Base-by-base conservation (phyloP, 1,284 basidiomycete species). In the Boletus austroedulis region DNA sequence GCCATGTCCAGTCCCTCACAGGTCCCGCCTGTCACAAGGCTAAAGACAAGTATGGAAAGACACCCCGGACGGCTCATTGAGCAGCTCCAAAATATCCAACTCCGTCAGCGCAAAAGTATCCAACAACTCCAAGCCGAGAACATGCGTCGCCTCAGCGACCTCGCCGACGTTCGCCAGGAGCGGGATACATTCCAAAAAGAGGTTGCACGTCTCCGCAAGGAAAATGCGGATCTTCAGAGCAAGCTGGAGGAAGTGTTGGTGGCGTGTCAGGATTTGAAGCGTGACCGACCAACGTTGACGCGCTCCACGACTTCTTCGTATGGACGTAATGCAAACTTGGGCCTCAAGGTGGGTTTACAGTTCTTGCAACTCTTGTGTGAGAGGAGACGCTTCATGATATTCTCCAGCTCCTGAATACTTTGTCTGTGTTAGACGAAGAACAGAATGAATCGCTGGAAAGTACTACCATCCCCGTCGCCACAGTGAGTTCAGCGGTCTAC, bases 91-190 rank as follows among this genome's bases (percentile, higher is more conserved):
- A 53, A 17, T 19, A 60, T 62, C 28, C 69, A 66, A 41, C 7
- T 56, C 14, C 66, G 69, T 44, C 67, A 69, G 45, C 67, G 62
- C 31, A 66, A 54, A 23, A 41, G 60, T 45, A 68, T 69, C 15
- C 67, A 68, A 34, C 67, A 69, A 31, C 59, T 69, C 17, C 69
- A 69, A 36, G 65, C 58, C 1, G 67, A 69, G 26, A 62, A 62
- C 7, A 55, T 57, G 4, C 58, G 66, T 26, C 57, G 64, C 6
- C 58, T 70, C 41, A 46, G 50, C 29, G 64, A 69, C 26, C 64
- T 71, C 29, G 59, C n/a, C 5, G 67, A 71, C 10, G 21, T 70
- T 15, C 67, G 69, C 26, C 66, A 61, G 24, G 67, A 68, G 31
- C 62, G 69, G 31, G 67, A 71, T 29, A 31, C 24, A 10, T 71